Percentiles rank a stretch among this genome's conserved stretches.
These are phyloP conservation scores for Phytophthora sp. DNA, from an alignment of 352 stramenopile species.

Conservation along the genomic window DNA sequence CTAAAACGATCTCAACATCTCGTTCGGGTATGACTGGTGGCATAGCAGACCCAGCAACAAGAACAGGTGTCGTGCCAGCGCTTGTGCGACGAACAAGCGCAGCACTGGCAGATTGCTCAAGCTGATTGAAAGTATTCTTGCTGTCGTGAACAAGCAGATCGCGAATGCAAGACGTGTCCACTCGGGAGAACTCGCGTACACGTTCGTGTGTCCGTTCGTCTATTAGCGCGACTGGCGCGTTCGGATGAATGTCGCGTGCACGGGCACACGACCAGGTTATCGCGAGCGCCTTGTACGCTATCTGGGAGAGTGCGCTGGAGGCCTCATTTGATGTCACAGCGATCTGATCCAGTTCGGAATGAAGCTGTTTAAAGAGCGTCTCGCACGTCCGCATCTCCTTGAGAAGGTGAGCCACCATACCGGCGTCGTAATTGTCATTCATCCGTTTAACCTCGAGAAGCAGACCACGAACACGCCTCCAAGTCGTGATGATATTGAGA, in stretches of 20 bases:
- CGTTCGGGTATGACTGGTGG: conserved; percentile 58
- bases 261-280: conserved; percentile 72
- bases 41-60: conserved; percentile 20
- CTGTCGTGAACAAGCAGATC: conserved; percentile 65
- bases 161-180: conserved; percentile 57
- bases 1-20: conserved; percentile 57
- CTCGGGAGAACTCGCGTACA: conserved; percentile 62
- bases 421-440: conserved; percentile 75
- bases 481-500: conserved; percentile 74
- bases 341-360: conserved; percentile 63
- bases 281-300: conserved; percentile 70
- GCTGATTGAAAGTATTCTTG: conserved; percentile 31
- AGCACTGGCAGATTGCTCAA: conserved; percentile 25
- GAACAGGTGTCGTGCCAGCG: conserved; percentile 9
- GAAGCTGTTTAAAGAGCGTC: conserved; percentile 77
- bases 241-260: conserved; percentile 38
- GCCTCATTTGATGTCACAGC: conserved; percentile 79
- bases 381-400: conserved; percentile 87
- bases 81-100: conserved; percentile 27
- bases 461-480: conserved; percentile 74
- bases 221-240: conserved; percentile 50
- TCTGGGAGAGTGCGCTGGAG: conserved; percentile 63
- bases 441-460: conserved; percentile 69
- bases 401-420: conserved; percentile 73
- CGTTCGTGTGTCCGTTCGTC: conserved; percentile 72